These are phyloP conservation scores for Lactifluus rugatus DNA, from an alignment of 768 basidiomycete species.

Conservation along the genomic window DNA sequence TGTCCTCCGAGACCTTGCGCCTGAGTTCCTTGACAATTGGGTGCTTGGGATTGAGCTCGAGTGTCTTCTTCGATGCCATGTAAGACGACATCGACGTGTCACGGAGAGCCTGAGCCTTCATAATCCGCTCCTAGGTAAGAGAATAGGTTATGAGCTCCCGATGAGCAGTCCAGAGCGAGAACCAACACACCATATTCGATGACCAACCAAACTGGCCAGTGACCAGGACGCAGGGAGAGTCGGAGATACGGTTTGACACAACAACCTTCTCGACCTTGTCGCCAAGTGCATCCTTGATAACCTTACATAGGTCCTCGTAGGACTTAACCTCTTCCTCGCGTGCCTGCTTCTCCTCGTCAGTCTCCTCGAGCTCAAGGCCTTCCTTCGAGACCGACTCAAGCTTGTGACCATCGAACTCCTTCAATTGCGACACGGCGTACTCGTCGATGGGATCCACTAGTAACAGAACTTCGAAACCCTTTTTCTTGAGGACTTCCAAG, in stretches of 20 bases:
- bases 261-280: conserved; percentile 99
- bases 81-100: conserved; percentile 98
- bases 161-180: not conserved
- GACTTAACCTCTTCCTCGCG: conserved; percentile 80
- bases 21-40: conserved; percentile 94
- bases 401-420: conserved; percentile 98
- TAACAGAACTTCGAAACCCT: conserved; percentile 95
- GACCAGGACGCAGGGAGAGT: conserved; percentile 94
- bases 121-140: conserved; percentile 72
- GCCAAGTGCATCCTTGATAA: conserved; percentile 96
- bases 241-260: conserved; percentile 93
- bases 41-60: conserved; percentile 90
- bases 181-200: conserved; percentile 78
- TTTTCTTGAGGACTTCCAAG: conserved; percentile 99
- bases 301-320: conserved; percentile 81
- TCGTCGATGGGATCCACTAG: conserved; percentile 99
- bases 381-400: conserved; percentile 97
- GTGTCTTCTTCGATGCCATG: conserved; percentile 98
- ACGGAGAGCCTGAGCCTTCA: conserved; percentile 97
- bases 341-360: conserved; percentile 88
- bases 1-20: conserved; percentile 92
- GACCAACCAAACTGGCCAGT: conserved; percentile 99
- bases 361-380: conserved; percentile 98
- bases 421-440: conserved; percentile 96
- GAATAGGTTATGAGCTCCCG: not conserved